Evolutionary conservation across 2,329 filamentous ascomycete genomes (phyloP), one percentile per base, ranked within the genome.

Genomic region (Alternaria hordeiaustralica): DNA sequence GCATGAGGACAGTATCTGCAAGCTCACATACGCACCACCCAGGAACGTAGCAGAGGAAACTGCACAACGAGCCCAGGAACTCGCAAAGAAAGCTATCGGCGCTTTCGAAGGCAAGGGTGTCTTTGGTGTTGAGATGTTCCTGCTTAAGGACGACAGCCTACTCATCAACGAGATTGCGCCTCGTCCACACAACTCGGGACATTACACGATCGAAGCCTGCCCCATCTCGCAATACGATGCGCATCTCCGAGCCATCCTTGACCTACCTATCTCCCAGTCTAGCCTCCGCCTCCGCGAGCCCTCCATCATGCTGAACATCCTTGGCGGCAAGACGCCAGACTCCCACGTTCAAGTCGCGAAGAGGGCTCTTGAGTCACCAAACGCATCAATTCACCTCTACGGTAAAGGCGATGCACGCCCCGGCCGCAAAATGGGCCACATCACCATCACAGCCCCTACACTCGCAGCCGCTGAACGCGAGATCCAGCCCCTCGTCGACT

Each of bases 41-140:
- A 87, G 94, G 41, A 85, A 87, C 7, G 89, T 96, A 4, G 84
- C 89, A 1, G 81, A 84, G 1, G 80, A 84, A 2, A 84, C 91
- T 43, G 87, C 87, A 64, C 80, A 88, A 68, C 83, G 87, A 72
- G 94, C 94, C 0, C 90, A 93, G 75, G 86, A 89, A 45, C 85
- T 97, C 0, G 96, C 94, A 0, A 88, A 89, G 70, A 89, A 91
- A 61, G 94, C 96, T 11, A 89, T 97, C 21, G 86, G 87, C 45
- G 90, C 88, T 55, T 91, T 99, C 58, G 89, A 90, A 83, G 96
- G 96, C 55, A 91, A 96, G 66, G 96, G 96, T 67, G 92, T 97
- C 30, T 99, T 97, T 80, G 96, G 95, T 1, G 95, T 98, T 0
- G 96, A 99, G 82, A 92, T 98, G 89, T 99, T 99, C 81, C 82